phyloP scores from a whole-genome alignment of 1,139 yeast species.

The Yamadazyma oceani region DNA sequence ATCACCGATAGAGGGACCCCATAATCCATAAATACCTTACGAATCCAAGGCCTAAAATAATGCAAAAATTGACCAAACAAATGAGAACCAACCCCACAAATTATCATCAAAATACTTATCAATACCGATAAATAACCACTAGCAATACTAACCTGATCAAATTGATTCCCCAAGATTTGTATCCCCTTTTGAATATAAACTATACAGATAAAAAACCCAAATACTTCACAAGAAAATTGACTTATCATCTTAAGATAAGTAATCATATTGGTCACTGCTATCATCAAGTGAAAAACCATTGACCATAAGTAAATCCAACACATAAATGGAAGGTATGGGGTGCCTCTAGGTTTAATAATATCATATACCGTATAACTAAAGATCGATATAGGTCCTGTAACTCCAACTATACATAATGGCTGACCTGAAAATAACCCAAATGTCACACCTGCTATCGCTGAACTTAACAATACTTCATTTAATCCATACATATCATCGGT shows the following conservation, averaged over 20 bases:
- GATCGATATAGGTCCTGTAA: slow-evolving; percentile 91
- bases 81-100: slow-evolving; percentile 69
- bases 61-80: slow-evolving; percentile 61
- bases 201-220: slow-evolving; percentile 86
- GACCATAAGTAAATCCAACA: slow-evolving; percentile 95
- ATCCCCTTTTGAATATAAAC: slow-evolving; percentile 93
- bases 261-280: slow-evolving; percentile 72
- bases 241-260: slow-evolving; percentile 73
- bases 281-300: slow-evolving; percentile 72
- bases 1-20: slow-evolving; percentile 81
- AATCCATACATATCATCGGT: slow-evolving; percentile 87
- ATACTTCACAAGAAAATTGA: slow-evolving; percentile 84
- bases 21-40: slow-evolving; percentile 81
- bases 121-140: slow-evolving; percentile 77
- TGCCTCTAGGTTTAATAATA: slow-evolving; percentile 61
- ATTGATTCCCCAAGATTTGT: slow-evolving; percentile 75
- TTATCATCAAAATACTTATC: slow-evolving; percentile 68
- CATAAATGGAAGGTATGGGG: slow-evolving; percentile 88
- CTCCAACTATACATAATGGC: slow-evolving; percentile 96
- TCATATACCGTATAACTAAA: slow-evolving; percentile 91
- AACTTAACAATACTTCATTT: slow-evolving; percentile 79
- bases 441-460: slow-evolving; percentile 85
- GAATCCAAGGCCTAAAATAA: slow-evolving; percentile 54
- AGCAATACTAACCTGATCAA: slow-evolving; percentile 42
- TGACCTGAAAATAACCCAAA: slow-evolving; percentile 88